phyloP scores from a whole-genome alignment of 768 basidiomycete genomes.

The Daedalea quercina region DNA sequence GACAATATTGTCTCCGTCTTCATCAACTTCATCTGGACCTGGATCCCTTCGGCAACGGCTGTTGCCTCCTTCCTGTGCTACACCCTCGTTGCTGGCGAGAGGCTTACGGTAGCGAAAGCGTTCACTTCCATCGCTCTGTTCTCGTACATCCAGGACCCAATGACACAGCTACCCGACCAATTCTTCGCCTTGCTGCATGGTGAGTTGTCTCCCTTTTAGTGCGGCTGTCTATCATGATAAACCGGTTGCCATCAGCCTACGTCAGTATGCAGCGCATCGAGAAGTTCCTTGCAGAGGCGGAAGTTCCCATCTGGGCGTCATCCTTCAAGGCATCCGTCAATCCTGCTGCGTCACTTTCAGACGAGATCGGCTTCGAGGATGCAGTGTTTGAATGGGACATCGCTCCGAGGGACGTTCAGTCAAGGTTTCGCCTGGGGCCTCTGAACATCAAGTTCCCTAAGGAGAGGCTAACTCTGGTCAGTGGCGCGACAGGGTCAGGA shows the following conservation, averaged over 20 bases:
- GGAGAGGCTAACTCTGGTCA: conserved; percentile 52
- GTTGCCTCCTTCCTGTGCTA: conserved; percentile 59
- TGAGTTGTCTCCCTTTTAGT: conserved; percentile 19
- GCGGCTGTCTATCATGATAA: conserved; percentile 10
- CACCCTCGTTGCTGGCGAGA: conserved; percentile 56
- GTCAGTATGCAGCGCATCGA: conserved; percentile 83
- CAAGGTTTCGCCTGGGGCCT: conserved; percentile 50
- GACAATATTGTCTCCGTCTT: conserved; percentile 52
- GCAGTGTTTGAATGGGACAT: conserved; percentile 57
- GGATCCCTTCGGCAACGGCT: conserved; percentile 68
- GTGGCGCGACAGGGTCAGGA: conserved; percentile 62
- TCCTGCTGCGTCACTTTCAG: conserved; percentile 6
- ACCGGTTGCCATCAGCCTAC: conserved; percentile 36
- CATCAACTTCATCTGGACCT: conserved; percentile 68
- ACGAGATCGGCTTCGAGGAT: conserved; percentile 43
- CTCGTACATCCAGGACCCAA: conserved; percentile 59
- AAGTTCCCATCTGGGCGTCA: conserved; percentile 76
- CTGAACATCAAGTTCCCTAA: conserved; percentile 51
- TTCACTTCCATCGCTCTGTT: conserved; percentile 80
- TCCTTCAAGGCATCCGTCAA: conserved; percentile 38
- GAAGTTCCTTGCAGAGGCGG: conserved; percentile 61
- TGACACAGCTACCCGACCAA: conserved; percentile 57
- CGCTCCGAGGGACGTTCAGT: conserved; percentile 21
- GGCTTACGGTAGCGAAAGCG: conserved; percentile 70
- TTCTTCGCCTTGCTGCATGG: conserved; percentile 60